Evolutionary conservation across 129 eudicot species (phyloP).

Genomic region (Solidago caesia): DNA sequence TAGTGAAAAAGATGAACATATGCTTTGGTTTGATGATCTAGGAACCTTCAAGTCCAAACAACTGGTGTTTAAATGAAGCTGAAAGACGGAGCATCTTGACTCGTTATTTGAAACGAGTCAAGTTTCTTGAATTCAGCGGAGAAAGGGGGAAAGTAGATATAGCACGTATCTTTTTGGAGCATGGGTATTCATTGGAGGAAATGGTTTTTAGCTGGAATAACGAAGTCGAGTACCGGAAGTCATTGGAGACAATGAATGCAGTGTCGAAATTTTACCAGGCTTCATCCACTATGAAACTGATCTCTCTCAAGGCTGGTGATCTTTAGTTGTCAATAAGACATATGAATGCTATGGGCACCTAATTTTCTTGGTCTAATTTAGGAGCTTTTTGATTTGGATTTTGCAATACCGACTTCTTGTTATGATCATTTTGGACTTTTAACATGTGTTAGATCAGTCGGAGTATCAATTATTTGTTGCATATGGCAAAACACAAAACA

Average conservation of each 20-base stretch:
- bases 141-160: not conserved
- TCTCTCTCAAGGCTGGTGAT: not conserved
- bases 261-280: not conserved
- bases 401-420: too few relatives aligned
- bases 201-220: conserved; percentile 6
- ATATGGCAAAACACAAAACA: too few relatives aligned
- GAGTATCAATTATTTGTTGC: too few relatives aligned
- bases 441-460: too few relatives aligned
- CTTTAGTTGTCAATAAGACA: too few relatives aligned
- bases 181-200: not conserved
- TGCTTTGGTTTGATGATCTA: too few relatives aligned
- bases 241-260: not conserved
- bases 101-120: conserved; percentile 4
- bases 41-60: too few relatives aligned
- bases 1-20: too few relatives aligned
- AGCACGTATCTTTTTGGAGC: not conserved
- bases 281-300: not conserved
- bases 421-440: too few relatives aligned
- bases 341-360: too few relatives aligned
- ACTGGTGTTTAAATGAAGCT: not conserved
- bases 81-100: not conserved
- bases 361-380: too few relatives aligned
- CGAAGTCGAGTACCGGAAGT: not conserved
- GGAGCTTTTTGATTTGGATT: too few relatives aligned
- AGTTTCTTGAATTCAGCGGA: conserved; percentile 21